These are phyloP conservation scores for Lycium ferocissimum DNA, from an alignment of 257 asterid species.

Conservation along the genomic window DNA sequence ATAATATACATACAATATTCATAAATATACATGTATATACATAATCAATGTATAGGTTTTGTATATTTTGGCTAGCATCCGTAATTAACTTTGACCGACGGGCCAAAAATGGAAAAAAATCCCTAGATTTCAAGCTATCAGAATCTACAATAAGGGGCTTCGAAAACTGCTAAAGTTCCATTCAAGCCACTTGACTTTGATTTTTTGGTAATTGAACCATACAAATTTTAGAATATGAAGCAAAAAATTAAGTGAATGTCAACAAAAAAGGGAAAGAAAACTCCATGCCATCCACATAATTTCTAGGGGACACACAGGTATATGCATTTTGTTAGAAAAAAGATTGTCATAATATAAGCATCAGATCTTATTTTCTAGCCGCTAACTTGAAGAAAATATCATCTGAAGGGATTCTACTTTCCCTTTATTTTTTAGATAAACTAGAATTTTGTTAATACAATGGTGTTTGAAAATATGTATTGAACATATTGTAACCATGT, in stretches of 20 bases:
- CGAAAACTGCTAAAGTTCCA: neutral
- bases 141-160: neutral
- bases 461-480: neutral
- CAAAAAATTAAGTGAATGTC: neutral
- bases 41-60: too few relatives aligned
- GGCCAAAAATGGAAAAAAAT: too few relatives aligned
- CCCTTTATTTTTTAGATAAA: neutral
- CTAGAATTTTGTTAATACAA: neutral
- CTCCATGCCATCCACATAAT: neutral
- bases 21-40: too few relatives aligned
- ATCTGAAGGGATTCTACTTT: neutral
- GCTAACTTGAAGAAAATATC: conserved; percentile 26
- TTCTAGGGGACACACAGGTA: neutral
- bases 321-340: neutral
- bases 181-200: neutral
- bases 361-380: neutral
- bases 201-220: neutral
- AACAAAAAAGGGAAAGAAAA: neutral
- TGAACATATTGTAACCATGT: neutral
- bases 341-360: neutral
- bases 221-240: neutral
- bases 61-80: too few relatives aligned
- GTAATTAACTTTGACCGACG: too few relatives aligned
- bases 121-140: conserved; percentile 1
- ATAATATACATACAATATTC: too few relatives aligned